Evolutionary conservation across 2,329 filamentous ascomycete genomes (phyloP).

Genomic region (Aureobasidium namibiae): DNA sequence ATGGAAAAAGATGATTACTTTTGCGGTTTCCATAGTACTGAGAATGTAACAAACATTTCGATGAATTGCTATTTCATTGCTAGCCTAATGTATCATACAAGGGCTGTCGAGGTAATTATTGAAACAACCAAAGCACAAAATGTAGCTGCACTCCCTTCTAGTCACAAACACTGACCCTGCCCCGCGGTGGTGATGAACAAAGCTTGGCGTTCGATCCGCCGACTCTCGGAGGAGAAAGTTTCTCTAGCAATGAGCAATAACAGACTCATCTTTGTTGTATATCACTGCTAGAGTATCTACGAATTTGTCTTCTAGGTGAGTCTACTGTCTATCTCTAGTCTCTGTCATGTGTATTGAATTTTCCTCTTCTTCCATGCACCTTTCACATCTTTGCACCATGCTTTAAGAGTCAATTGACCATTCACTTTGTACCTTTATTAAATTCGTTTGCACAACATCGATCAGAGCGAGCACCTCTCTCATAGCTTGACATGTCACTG

Average conservation of each 20-base stretch:
- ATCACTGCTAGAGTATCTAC: background rate
- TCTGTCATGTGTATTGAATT: no score
- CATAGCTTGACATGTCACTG: background rate
- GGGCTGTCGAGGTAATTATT: no score
- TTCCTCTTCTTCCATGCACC: background rate
- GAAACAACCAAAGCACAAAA: background rate
- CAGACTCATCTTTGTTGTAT: background rate
- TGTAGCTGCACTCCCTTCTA: background rate
- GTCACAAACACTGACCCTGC: background rate
- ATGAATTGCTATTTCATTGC: no score
- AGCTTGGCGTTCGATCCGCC: background rate
- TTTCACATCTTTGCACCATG: background rate
- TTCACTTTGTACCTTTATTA: background rate
- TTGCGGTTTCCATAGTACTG: background rate
- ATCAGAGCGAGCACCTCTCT: background rate
- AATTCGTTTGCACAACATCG: background rate
- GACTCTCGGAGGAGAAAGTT: conserved; percentile 7
- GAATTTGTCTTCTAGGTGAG: background rate
- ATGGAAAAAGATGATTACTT: background rate
- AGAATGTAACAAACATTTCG: background rate
- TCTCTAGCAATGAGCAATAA: conserved; percentile 8
- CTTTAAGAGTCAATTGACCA: background rate
- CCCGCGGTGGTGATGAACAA: background rate
- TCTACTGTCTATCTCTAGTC: background rate
- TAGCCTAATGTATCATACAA: background rate